Conservation (phyloP, 2,329 filamentous ascomycete species). For the Nigrospora oryzae region DNA sequence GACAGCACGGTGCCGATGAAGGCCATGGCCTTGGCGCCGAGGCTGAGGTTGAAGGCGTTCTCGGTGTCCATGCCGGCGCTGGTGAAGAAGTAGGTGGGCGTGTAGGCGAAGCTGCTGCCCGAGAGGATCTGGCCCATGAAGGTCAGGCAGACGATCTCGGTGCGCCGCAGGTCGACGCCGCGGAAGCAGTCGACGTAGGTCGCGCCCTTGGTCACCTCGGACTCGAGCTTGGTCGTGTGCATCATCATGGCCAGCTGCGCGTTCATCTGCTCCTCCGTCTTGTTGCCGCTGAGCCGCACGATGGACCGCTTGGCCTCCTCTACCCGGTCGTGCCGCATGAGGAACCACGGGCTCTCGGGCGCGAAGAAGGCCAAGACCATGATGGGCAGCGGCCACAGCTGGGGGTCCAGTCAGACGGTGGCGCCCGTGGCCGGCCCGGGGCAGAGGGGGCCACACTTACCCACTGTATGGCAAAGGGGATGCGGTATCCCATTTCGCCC, state of each 20-base stretch:
- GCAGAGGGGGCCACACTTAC: slow-evolving; percentile 6
- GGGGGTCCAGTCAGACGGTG: background rate
- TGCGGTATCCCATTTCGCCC: slow-evolving; percentile 32
- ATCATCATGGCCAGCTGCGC: slow-evolving; percentile 33
- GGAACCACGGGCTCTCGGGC: slow-evolving; percentile 38
- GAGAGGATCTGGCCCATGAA: slow-evolving; percentile 24
- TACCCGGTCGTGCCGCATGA: slow-evolving; percentile 27
- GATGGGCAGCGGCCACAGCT: slow-evolving; percentile 30
- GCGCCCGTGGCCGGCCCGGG: background rate
- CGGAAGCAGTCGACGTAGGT: slow-evolving; percentile 40
- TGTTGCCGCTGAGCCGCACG: slow-evolving; percentile 20
- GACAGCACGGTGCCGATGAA: slow-evolving; percentile 29
- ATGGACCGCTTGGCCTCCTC: slow-evolving; percentile 25
- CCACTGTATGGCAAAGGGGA: slow-evolving; percentile 36
- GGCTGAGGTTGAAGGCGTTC: slow-evolving; percentile 22
- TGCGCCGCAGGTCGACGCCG: slow-evolving; percentile 32
- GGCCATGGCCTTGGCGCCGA: slow-evolving; percentile 23
- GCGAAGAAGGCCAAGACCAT: slow-evolving; percentile 28
- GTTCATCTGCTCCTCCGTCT: slow-evolving; percentile 23
- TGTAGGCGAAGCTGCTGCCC: slow-evolving; percentile 27
- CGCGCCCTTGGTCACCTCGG: slow-evolving; percentile 26
- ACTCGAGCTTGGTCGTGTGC: slow-evolving; percentile 34
- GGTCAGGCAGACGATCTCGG: slow-evolving; percentile 31
- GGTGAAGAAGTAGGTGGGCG: slow-evolving; percentile 28
- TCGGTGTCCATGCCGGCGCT: slow-evolving; percentile 21